These are phyloP conservation scores for Diaporthe aspalathi DNA, from an alignment of 2,329 filamentous ascomycete species.

Conservation along the genomic window DNA sequence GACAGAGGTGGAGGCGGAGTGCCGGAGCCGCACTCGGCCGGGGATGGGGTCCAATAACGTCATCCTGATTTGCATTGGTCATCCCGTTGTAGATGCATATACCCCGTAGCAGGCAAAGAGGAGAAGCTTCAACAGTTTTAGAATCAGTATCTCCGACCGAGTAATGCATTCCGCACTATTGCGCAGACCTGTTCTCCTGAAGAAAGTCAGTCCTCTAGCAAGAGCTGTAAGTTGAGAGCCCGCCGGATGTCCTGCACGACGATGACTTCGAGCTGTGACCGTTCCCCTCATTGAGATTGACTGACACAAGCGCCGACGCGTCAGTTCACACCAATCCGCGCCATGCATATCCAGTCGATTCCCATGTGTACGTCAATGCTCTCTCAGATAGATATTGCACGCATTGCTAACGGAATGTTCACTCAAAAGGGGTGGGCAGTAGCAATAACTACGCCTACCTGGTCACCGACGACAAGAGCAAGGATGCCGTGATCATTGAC, in stretches of 20 bases:
- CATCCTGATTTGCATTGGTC: constrained; percentile 38
- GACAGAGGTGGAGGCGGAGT: background rate
- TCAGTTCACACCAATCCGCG: constrained; percentile 54
- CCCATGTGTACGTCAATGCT: constrained; percentile 79
- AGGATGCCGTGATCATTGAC: constrained; percentile 83
- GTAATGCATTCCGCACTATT: constrained; percentile 57
- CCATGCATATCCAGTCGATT: constrained; percentile 89
- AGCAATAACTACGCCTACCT: constrained; percentile 90
- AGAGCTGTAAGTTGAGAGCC: constrained; percentile 45
- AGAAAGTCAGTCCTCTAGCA: constrained; percentile 47
- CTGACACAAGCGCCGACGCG: constrained; percentile 9
- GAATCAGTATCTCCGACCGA: background rate
- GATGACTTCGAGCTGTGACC: background rate
- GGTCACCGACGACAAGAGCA: constrained; percentile 80
- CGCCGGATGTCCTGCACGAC: background rate
- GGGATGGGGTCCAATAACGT: constrained; percentile 38
- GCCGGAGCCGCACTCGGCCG: constrained; percentile 13
- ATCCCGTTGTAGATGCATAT: constrained; percentile 25
- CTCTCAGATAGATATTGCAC: background rate
- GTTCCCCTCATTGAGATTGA: too few relatives aligned
- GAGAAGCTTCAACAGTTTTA: constrained; percentile 19
- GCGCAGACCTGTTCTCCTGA: constrained; percentile 50
- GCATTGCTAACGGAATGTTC: constrained; percentile 1
- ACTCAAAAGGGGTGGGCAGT: constrained; percentile 74
- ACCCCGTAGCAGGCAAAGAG: constrained; percentile 33